Base-by-base conservation (phyloP, 768 basidiomycete species). In the Zangia roseola region DNA sequence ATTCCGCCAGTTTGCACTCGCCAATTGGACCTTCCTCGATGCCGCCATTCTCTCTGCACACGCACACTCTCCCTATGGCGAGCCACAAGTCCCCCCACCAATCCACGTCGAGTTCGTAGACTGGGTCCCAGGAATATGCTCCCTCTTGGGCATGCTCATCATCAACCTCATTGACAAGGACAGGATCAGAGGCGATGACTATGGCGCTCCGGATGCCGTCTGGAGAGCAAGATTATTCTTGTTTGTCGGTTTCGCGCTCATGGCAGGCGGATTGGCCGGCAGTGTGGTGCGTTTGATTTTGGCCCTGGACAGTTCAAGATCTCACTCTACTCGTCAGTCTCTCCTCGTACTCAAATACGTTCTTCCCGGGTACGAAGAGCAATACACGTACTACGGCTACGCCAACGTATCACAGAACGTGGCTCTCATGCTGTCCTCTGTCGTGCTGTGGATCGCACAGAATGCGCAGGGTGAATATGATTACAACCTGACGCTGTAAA, bases 251-350 rank as follows among this genome's bases (percentile, higher is more conserved):
- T 97, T 99, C 61, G 94, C 95, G 1, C 67, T 98, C 39, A 94
- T 99, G 93, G 97, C 97, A 2, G 95, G 97, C 8, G 97, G 97
- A 0, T 65, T 98, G 38, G 97, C 95, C n/a, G 97, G 95, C 42
- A 94, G 93, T 62, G 82, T 97, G 64, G 94, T 97, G 62, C 60
- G 94, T 82, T 28, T 16, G 0, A 23, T 6, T 19, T 24, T 12
- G 2, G 23, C 42, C 42, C 30, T 17, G 23, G 2, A 24, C n/a
- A 3, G 20, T 19, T 21, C 19, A 34, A 6, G 12, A 31, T 31
- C 19, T 40, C n/a, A 28, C 39, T 21, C 10, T 19, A 25, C 31
- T 21, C 12, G 0, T 2, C 64, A 97, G 94, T 87, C 88, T 13
- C 76, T 97, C 10, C 74, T 95, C 28, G 83, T 97, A 45, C 76